Base-by-base conservation (phyloP, 768 basidiomycete species). In the Agaricus blazei region DNA sequence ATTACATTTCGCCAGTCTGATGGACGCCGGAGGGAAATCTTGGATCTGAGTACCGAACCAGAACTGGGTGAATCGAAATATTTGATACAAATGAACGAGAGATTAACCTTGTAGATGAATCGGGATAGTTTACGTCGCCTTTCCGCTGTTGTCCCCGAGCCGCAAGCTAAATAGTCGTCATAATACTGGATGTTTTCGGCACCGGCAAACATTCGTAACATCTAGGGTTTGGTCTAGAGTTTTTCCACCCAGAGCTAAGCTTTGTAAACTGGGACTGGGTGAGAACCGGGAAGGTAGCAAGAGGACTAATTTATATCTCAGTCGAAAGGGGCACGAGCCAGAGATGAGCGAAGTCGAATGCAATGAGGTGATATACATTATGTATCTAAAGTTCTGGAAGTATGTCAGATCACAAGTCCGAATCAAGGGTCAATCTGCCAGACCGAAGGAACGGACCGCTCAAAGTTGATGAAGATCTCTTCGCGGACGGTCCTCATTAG, bases 301-400 rank as follows among this genome's bases (percentile, higher is more conserved):
- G 27, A 43, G 31, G 41, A 49, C 48, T 48, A 48, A 75, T 77
- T 78, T 79, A 79, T 78, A 77, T 68, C 51, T 66, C 67, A 72
- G 66, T 63, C 52, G 63, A 52, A 60, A 71, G 66, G 64, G 37
- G 50, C 41, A 49, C 38, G 38, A 49, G 51, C 46, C 27, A 50
- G 36, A 46, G 34, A 27, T 31, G 60, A 38, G 58, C 24, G 58
- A 59, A 41, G 57, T 58, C 61, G 65, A 67, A 64, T 63, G 64
- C 66, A 69, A 68, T 57, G 63, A 69, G 63, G 59, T 63, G 63
- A 62, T 62, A 66, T 64, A 60, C 59, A 65, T 65, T 67, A 72
- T 34, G 34, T 34, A 34, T 68, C 68, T 71, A 72, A 67, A 67
- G 70, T 75, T 76, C 73, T 75, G 72, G 75, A 75, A 75, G 68